Conservation (phyloP, 345 rosid genomes). For the Hevea brasiliensis region DNA sequence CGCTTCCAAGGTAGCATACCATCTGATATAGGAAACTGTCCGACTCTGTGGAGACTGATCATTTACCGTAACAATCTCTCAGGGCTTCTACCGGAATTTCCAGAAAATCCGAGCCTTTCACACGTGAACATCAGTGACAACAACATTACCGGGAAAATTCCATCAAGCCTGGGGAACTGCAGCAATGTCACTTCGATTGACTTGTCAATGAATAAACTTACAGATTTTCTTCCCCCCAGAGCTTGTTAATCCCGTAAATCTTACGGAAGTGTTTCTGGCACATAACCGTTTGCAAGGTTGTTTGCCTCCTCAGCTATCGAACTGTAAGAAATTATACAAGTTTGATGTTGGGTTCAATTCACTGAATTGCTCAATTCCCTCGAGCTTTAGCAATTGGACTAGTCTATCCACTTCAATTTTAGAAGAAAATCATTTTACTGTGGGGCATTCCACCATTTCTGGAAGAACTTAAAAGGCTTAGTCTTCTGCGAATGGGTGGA, state of each 20-base stretch:
- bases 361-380: slow-evolving; percentile 56
- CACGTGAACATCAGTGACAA: slow-evolving; percentile 54
- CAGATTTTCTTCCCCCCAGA: slow-evolving; percentile 60
- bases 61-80: slow-evolving; percentile 52
- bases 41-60: slow-evolving; percentile 59
- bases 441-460: slow-evolving; percentile 66
- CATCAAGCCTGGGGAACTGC: slow-evolving; percentile 54
- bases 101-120: slow-evolving; percentile 41
- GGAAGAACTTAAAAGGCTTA: slow-evolving; percentile 44
- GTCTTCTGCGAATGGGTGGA: slow-evolving; percentile 57
- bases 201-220: slow-evolving; percentile 60
- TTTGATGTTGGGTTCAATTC: slow-evolving; percentile 68
- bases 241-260: slow-evolving; percentile 50
- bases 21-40: slow-evolving; percentile 51
- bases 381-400: slow-evolving; percentile 48
- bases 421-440: slow-evolving; percentile 57
- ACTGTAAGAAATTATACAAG: slow-evolving; percentile 34
- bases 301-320: slow-evolving; percentile 60
- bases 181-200: slow-evolving; percentile 47
- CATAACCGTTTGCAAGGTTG: slow-evolving; percentile 58
- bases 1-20: slow-evolving; percentile 61
- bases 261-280: slow-evolving; percentile 49
- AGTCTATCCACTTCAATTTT: slow-evolving; percentile 51
- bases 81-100: slow-evolving; percentile 63
- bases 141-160: slow-evolving; percentile 57